Base-by-base conservation (phyloP, 1,284 basidiomycete species). In the Cystobasidium pallidum region DNA sequence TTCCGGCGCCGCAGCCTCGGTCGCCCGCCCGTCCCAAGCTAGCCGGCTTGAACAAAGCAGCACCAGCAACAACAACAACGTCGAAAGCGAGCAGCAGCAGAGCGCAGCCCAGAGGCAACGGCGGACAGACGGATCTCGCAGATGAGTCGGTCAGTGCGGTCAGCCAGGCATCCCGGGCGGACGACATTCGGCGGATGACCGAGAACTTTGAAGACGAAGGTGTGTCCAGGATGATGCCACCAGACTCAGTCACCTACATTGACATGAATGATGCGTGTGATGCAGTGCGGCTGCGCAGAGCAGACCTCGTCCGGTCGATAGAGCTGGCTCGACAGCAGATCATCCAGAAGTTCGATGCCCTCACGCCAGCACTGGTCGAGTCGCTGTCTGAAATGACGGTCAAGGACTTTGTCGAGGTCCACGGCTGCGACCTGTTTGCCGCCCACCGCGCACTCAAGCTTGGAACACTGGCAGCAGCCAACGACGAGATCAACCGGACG, bases 121-220 rank as follows among this genome's bases (percentile, higher is more conserved):
- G 45, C 13, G 59, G 45, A 17, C 39, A 26, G 41, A 30, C 26
- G 11, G 15, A 21, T 21, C 7, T 4, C 2, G 8, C 11, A 15
- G 55, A 43, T 13, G 28, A 15, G 1, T 8, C 54, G 4, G 30
- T 34, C 15, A 57, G 10, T 32, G 36, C 36, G 54, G 30, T 57
- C 54, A 57, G 19, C 28, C 13, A 57, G 28, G 54, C 32, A 10
- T 43, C 45, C 41, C 6, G n/a, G 1, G 62, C 51, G 28, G 58
- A 47, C 8, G 43, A 55, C n/a, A 49, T 58, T 21, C 51, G 43
- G 1, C 43, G 43, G 2, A 61, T 70, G 39, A 43, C 45, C 17
- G 43, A 52, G 55, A 63, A 70, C 67, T 70, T 51, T 28, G 68
- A 71, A 15, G 32, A 62, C 26, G 68, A 71, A 55, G 61, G 68